Percentiles rank a stretch among this genome's conserved stretches.
These are phyloP conservation scores for Rickenella mellea DNA, from an alignment of 768 basidiomycete species.

Conservation along the genomic window DNA sequence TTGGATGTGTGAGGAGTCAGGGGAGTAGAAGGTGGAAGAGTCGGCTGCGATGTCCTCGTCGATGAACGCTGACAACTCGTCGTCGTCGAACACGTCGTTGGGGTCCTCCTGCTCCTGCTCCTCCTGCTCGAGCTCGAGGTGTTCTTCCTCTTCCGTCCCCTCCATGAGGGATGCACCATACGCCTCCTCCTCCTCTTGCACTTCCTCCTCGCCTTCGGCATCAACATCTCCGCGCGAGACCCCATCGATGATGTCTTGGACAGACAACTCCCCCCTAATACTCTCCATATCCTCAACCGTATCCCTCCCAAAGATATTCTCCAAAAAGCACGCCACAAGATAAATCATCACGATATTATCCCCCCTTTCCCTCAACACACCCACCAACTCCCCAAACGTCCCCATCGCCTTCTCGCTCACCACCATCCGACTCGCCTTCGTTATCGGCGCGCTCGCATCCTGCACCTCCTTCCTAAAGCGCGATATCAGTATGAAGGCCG, in stretches of 20 bases:
- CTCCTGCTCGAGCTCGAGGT: slow-evolving; percentile 10
- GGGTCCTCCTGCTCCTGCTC: slow-evolving; percentile 8
- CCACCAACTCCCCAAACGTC: slow-evolving; percentile 55
- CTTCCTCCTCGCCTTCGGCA: slow-evolving; percentile 11
- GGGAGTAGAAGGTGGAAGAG: slow-evolving; percentile 20
- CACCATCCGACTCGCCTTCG: slow-evolving; percentile 50
- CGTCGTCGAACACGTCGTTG: slow-evolving; percentile 38
- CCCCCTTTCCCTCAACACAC: slow-evolving; percentile 54
- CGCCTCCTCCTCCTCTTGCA: slow-evolving; percentile 13
- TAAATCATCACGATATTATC: slow-evolving; percentile 69
- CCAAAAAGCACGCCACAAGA: slow-evolving; percentile 81
- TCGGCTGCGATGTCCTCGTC: slow-evolving; percentile 19
- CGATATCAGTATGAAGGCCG: slow-evolving; percentile 77
- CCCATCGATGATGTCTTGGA: slow-evolving; percentile 66
- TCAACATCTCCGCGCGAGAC: slow-evolving; percentile 18
- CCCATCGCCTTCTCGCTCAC: slow-evolving; percentile 61
- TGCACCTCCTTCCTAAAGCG: slow-evolving; percentile 77
- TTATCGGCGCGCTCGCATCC: slow-evolving; percentile 63
- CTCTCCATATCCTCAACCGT: slow-evolving; percentile 68
- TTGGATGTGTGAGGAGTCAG: too few species aligned
- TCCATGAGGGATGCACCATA: slow-evolving; percentile 16
- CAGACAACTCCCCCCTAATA: slow-evolving; percentile 46
- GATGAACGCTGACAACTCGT: slow-evolving; percentile 19
- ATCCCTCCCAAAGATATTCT: slow-evolving; percentile 76
- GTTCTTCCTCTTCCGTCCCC: slow-evolving; percentile 16